Evolutionary conservation across 2,329 filamentous ascomycete genomes (phyloP).

Genomic region (Pseudogymnoascus destructans): DNA sequence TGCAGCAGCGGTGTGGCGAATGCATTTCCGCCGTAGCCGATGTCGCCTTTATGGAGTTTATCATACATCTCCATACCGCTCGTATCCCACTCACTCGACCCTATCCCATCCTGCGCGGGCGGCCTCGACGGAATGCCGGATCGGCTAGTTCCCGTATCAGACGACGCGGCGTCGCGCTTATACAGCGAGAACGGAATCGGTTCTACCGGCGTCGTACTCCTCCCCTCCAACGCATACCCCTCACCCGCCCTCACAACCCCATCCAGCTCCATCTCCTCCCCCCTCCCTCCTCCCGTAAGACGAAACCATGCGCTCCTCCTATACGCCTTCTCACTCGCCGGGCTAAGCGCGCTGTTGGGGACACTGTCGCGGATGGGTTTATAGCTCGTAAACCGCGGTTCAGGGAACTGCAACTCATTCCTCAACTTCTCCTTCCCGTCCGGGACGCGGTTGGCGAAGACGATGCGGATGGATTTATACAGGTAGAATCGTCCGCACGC

Average conservation of each 20-base stretch:
- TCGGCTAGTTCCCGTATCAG: slow-evolving; percentile 21
- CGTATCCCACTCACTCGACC: slow-evolving; percentile 21
- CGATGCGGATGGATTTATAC: slow-evolving; percentile 83
- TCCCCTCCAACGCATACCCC: slow-evolving; percentile 18
- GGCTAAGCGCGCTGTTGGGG: slow-evolving; percentile 23
- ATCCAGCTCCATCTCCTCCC: slow-evolving; percentile 21
- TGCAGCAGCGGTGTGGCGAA: slow-evolving; percentile 30
- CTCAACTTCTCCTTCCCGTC: slow-evolving; percentile 87
- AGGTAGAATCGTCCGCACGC: slow-evolving; percentile 74
- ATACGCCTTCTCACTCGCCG: slow-evolving; percentile 46
- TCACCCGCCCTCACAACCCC: slow-evolving; percentile 19
- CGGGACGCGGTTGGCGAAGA: slow-evolving; percentile 92
- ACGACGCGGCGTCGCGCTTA: slow-evolving; percentile 8
- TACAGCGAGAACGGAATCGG: slow-evolving; percentile 38
- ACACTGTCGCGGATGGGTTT: slow-evolving; percentile 50
- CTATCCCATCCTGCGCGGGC: slow-evolving; percentile 18
- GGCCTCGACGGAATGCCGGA: slow-evolving; percentile 21
- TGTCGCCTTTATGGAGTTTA: slow-evolving; percentile 55
- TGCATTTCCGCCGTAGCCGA: slow-evolving; percentile 46
- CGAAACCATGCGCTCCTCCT: slow-evolving; percentile 41
- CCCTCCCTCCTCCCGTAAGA: slow-evolving; percentile 20
- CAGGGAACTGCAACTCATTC: slow-evolving; percentile 80
- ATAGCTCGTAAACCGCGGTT: slow-evolving; percentile 76
- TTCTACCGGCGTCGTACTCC: slow-evolving; percentile 29
- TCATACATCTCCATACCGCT: slow-evolving; percentile 36